Evolutionary conservation across 257 asterid genomes (phyloP), one percentile per base, ranked within the genome.

Genomic region (Thymus mandschuricus): DNA sequence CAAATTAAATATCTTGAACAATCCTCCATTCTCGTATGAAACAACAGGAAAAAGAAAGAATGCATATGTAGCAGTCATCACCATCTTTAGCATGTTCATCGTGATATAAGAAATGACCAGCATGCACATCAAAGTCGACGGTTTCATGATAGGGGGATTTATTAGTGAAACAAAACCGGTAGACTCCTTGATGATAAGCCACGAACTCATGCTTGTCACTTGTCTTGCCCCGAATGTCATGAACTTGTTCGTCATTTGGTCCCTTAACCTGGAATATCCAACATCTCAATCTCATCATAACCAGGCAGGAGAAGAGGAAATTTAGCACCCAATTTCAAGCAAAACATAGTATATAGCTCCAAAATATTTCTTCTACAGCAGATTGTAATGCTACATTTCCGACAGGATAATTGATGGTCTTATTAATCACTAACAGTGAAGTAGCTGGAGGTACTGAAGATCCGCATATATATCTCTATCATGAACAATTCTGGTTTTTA

Each of bases 71-170:
- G 72, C 12, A 28, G 0, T 43, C 64, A 78, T 81, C 59, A 93
- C 98, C 97, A 64, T 91, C 98, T 87, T 93, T 93, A 69, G 98
- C 98, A 73, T 93, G 98, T 82, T 91, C 91, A 4, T 91, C 97
- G 2, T 86, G 89, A 83, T 77, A 91, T 27, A 81, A 27, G 69
- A 83, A 91, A 77, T 93, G 96, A 49, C 87, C 91, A 49, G 96
- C 88, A 71, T 86, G 95, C 35, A 93, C 87, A 69, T 93, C 98
- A 73, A 93, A 93, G 87, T 93, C 98, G 33, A 93, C 52, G 48
- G 96, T 89, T 74, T 89, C 97, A 64, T 91, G 97, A 75, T 93
- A 93, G 3, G 98, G 98, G 46, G 98, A 93, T 80, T 91, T 91
- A 71, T 91, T 93, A 52, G 96, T 85, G 82, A 93, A 93, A 79